Base-by-base conservation (phyloP, 2,329 filamentous ascomycete genomes). In the Ophiostoma perfectum region DNA sequence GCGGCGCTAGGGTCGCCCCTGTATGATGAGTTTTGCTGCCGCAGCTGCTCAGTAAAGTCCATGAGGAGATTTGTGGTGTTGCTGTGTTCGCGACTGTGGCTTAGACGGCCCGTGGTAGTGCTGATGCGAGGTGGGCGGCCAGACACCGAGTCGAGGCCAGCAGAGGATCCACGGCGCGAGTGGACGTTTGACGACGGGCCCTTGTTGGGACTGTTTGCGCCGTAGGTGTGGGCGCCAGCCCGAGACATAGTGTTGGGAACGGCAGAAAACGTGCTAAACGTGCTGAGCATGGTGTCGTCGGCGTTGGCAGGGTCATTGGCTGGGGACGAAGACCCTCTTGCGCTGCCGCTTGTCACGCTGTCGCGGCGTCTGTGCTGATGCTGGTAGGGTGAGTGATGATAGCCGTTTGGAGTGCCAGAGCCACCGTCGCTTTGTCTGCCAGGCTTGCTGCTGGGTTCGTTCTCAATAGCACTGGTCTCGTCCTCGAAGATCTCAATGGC, bases 231-330 rank as follows among this genome's bases (percentile, higher is more conserved):
- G 42, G 39, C 45, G 44, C 67, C 49, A 4, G 47, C 44, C 4
- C 65, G 64, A 12, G 44, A 52, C 8, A 69, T 9, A 65, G 38
- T 87, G 74, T 94, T 92, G 5, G 92, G 92, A 67, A 97, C 87
- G 8, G 92, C 92, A 1, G 94, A 97, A 78, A 97, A 97, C 12
- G 85, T 88, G 80, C 92, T 97, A 76, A 96, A 90, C 3, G 89
- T 89, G 83, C 92, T 97, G 77, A 92, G 83, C 85, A 89, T 79
- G 62, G 88, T 90, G 73, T 92, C 89, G 72, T 92, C 89, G 1
- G 83, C 85, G 60, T 84, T 84, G 60, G 82, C 81, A n/a, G 78
- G 72, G 11, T 78, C 76, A 42, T 75, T 73, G 52, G 75, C 76
- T 7, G 62, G 70, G 70, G 14, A 68, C 68, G 41, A 58, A 12